Evolutionary conservation across 306 rosid genomes (phyloP), one percentile per base, ranked within the genome.

Genomic region (Dalbergia cultrata): DNA sequence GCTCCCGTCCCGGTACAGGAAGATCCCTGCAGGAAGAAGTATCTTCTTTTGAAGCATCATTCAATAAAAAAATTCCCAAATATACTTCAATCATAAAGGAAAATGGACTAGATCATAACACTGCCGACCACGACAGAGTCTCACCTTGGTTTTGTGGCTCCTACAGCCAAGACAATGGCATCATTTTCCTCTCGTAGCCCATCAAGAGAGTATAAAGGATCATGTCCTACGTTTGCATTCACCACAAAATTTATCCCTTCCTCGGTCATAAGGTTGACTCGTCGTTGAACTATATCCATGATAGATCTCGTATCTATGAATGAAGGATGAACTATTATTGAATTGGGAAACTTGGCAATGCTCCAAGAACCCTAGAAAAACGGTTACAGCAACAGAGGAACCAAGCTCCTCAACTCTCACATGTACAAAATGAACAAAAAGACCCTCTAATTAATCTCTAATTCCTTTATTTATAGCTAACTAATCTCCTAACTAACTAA

Each of bases 111-210:
- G 16, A 72, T 11, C 18, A 44, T 14, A 56, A 71, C 4, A 47
- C n/a, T 56, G 12, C 49, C 57, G 56, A 26, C 35, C 54, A 71
- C 7, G 34, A 50, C 44, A 66, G 21, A 1, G 44, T 47, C 72
- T 80, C 76, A 95, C 99, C 98, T 93, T 64, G 99, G 99, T 84
- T 93, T 95, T 56, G 99, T 95, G 73, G 98, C 26, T 22, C 26
- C 92, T 76, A 93, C 93, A 33, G 98, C 94, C 84, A 95, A 83
- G 65, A 95, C 84, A 45, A 93, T 74, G 31, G 98, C 97, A 82
- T 93, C 95, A 43, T 91, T 91, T 77, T 93, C 96, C 83, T 86
- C 91, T 49, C 86, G 87, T 70, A 95, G 96, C 34, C 53, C 86
- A 53, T 90, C 93, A 56, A 89, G 91, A 60, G 98, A 89, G 77